Base-by-base conservation (phyloP, 148 eudicot genomes). In the Spergularia bocconei region DNA sequence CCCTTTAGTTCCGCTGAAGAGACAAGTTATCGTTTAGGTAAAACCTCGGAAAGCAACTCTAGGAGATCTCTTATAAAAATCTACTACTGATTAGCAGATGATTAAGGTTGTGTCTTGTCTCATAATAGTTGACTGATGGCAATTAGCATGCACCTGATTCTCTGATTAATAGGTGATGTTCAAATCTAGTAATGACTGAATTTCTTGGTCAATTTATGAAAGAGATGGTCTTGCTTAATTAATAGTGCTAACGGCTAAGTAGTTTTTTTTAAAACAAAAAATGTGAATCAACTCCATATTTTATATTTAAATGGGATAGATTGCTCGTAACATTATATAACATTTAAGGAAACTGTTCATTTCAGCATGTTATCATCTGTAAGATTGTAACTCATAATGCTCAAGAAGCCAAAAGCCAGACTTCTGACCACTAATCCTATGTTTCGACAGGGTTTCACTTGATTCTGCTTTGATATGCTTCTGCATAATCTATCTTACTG, bases 81-180 rank as follows among this genome's bases (percentile, higher is more conserved):
- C 77, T 65, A 72, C 74, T 69, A 38, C 48, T 67, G 44, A 71
- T 77, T 81, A 81, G 64, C 70, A 77, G 48, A 67, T 58, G 60
- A 67, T 77, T 67, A 81, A 76, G 77, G 80, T 67, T 77, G 13
- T 75, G 68, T 80, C 29, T 72, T 64, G 11, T 74, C 21, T 20
- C 48, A 54, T 55, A 50, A 51, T 54, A 33, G 72, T 59, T 70
- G 68, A 80, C 57, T 63, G 72, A 75, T 70, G 47, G 67, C 36
- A 64, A 44, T 70, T 57, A 80, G 53, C 55, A 66, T n/a, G 63
- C 67, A 48, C 67, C 21, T 17, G 39, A 39, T 63, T 61, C 67
- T 61, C 41, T 52, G 67, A 73, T 47, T 61, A 5, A 60, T 59
- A 44, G 75, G 5, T 72, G 7, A 14, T 41, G 58, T 23, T 68